Evolutionary conservation across 2,329 filamentous ascomycete species (phyloP), one percentile per base, ranked within the genome.

Genomic region (Aspergillus transmontanensis): DNA sequence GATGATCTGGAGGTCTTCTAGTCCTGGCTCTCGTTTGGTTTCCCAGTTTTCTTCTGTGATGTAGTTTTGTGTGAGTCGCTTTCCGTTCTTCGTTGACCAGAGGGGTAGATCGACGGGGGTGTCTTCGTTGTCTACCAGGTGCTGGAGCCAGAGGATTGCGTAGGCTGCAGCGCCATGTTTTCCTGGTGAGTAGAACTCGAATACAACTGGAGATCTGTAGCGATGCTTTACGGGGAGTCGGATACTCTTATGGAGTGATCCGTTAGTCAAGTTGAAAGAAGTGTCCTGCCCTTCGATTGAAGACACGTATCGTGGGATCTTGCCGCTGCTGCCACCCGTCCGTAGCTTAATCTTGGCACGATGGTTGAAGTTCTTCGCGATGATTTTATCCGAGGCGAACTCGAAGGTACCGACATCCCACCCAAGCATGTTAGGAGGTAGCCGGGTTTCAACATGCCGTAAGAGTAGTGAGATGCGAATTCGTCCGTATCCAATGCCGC

Each of bases 341-440:
- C 93, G 86, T 69, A 96, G 78, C 70, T 87, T 88, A 50, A 98
- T 81, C 77, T 93, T 93, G 50, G 87, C 80, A 45, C 84, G 78
- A 6, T 87, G 85, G 1, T 83, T 81, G 71, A 90, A 93, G 55
- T 84, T 84, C 16, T 84, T 79, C 0, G 90, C 87, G 0, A 85
- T 84, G 54, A 98, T 88, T 19, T 83, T 85, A 56, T 92, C 85
- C 0, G 90, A 92, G 0, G 86, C 80, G 74, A 98, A 96, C 73
- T 97, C 90, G 73, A 98, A 97, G 0, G 94, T 97, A 41, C 95
- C 95, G 50, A 98, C 92, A 64, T 97, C 93, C 92, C 94, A 98
- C 11, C 94, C 93, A 5, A 97, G 85, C 78, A 97, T 90, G 46
- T 89, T 82, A 0, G 91, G 91, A n/a, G 94, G 94, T 1, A 98